Base-by-base conservation (phyloP, 169 alveolate genomes). In the Eimeria maxima region DNA sequence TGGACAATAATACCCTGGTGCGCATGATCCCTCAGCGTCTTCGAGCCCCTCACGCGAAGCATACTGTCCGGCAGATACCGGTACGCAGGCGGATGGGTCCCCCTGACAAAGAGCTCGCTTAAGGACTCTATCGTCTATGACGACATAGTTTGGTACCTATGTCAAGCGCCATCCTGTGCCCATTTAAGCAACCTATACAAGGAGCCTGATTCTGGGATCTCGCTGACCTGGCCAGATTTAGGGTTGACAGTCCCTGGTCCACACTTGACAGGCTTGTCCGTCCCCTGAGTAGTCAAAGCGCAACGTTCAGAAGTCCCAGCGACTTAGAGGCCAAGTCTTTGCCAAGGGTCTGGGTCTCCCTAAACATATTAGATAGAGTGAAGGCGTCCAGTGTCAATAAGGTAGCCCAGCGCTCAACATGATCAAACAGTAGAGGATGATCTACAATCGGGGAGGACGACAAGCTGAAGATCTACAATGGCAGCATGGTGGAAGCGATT, bases 211-310 rank as follows among this genome's bases (percentile, higher is more conserved):
- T 24, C 10, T 18, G 80, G 93, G 42, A 42, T 42, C 27, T 14
- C 44, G 55, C 81, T 60, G 80, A 86, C 93, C 93, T 86, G 93
- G 93, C 93, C 93, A 22, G 81, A 4, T n/a, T 86, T 86, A 10
- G 93, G 93, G n/a, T 86, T 86, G 29, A 86, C 80, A 18, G 81
- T 86, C 57, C 93, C 93, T 22, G 60, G 63, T 20, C 5, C 44
- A 42, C 93, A 86, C 44, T 24, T 16, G 16, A 86, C 38, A 3
- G 93, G 67, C 8, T 13, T 60, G 13, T 24, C 16, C 24, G 60
- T 27, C 33, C 93, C 93, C 93, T 86, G 81, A 29, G 74, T 24
- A 81, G 18, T 55, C 13, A 53, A 44, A 53, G 50, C 45, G 44
- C 44, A 55, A 8, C 0, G 90, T n/a, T n/a, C 60, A 20, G 24